Evolutionary conservation across 768 basidiomycete genomes (phyloP).

Genomic region (Boletus bicolor): DNA sequence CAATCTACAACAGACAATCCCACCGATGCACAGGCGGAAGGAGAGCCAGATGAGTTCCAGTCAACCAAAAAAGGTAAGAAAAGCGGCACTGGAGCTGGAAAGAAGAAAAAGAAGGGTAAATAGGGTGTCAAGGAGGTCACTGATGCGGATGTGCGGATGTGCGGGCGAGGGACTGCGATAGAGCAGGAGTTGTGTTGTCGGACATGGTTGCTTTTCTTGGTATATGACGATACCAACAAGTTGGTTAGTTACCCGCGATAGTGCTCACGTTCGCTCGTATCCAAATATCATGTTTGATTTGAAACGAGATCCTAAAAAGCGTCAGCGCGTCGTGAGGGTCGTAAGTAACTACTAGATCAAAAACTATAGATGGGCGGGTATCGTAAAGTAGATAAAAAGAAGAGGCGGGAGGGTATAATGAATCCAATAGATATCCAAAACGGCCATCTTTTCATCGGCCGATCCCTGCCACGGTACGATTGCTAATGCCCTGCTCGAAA

Average conservation of each 20-base stretch:
- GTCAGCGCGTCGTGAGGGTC: constrained; percentile 1
- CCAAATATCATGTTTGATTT: background rate
- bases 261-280: background rate
- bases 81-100: background rate
- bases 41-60: background rate
- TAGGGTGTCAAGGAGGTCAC: background rate
- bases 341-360: background rate
- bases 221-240: background rate
- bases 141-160: background rate
- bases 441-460: constrained; percentile 27
- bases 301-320: background rate
- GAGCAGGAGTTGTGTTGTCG: background rate
- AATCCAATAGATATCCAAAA: background rate
- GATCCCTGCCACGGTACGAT: constrained; percentile 53
- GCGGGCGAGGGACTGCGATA: constrained; percentile 1
- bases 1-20: constrained; percentile 10
- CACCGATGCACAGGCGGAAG: background rate
- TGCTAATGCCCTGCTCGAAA: constrained; percentile 37
- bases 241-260: background rate
- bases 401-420: background rate
- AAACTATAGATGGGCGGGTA: constrained; percentile 3
- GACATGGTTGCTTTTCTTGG: background rate
- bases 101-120: constrained; percentile 18
- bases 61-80: background rate
- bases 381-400: background rate